Percentiles rank a stretch among this genome's conserved stretches.
These are phyloP conservation scores for Furcasterigmium sp. DNA, from an alignment of 2,329 filamentous ascomycete species.

Conservation along the genomic window DNA sequence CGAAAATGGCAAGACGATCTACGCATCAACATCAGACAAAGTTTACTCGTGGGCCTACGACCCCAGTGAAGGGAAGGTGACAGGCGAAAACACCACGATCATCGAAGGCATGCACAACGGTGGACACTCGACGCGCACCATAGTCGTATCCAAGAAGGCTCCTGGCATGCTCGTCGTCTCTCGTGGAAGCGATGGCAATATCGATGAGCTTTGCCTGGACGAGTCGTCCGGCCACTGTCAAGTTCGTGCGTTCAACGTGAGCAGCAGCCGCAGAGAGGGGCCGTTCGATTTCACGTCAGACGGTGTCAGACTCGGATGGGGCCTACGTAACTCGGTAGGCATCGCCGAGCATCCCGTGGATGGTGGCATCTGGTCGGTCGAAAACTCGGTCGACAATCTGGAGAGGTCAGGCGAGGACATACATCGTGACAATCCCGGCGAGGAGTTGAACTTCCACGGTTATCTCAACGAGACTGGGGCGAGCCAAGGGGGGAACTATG, in stretches of 20 bases:
- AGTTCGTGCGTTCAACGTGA: constrained; percentile 45
- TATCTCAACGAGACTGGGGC: constrained; percentile 31
- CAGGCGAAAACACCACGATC: constrained; percentile 35
- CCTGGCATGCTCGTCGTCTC: constrained; percentile 55
- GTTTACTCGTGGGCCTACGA: constrained; percentile 60
- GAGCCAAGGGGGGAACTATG: constrained; percentile 51
- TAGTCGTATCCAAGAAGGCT: constrained; percentile 48
- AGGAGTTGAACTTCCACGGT: constrained; percentile 68
- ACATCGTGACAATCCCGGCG: constrained; percentile 62
- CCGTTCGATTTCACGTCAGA: constrained; percentile 36
- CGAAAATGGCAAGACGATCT: constrained; percentile 33
- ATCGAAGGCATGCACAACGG: constrained; percentile 48
- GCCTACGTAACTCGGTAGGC: constrained; percentile 65
- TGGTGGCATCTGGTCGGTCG: constrained; percentile 50
- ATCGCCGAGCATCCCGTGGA: constrained; percentile 51
- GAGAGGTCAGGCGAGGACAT: constrained; percentile 48
- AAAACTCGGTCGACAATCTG: constrained; percentile 62
- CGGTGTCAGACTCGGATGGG: constrained; percentile 51
- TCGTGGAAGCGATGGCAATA: constrained; percentile 53
- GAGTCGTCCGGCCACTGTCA: constrained; percentile 51
- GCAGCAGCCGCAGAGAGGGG: constrained; percentile 13
- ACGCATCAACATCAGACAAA: constrained; percentile 43
- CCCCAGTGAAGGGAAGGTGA: constrained; percentile 36
- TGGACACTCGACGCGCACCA: constrained; percentile 59
- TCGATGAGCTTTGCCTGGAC: constrained; percentile 44